These are phyloP conservation scores for Macaranga tanarius DNA, from an alignment of 441 rosid species.

Conservation along the genomic window DNA sequence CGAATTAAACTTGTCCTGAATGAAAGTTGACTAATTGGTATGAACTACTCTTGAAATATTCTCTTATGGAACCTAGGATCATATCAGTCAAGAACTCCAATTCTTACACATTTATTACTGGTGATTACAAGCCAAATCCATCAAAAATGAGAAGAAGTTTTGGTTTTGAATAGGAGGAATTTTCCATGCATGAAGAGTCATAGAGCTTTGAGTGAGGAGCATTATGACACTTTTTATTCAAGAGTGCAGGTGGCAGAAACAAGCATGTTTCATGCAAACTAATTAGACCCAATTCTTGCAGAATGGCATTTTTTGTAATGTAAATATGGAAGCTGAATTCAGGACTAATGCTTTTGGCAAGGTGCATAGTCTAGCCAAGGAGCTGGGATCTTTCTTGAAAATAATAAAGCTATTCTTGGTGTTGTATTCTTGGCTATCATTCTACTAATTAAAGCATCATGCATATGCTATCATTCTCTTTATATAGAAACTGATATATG, in stretches of 20 bases:
- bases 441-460: background rate
- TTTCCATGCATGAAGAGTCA: slow-evolving; percentile 9
- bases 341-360: background rate
- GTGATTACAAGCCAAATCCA: background rate
- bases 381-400: background rate
- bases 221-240: no score
- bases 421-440: background rate
- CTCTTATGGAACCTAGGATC: no score
- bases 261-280: background rate
- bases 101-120: background rate
- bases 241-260: background rate
- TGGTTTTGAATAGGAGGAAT: background rate
- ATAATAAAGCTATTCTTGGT: background rate
- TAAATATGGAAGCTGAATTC: slow-evolving; percentile 1
- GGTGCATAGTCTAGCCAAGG: background rate
- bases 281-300: background rate
- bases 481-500: no score
- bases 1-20: no score
- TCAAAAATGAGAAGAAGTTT: background rate
- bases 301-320: background rate
- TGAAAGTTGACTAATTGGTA: no score
- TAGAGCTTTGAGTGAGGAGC: background rate
- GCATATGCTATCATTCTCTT: no score
- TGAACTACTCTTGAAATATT: no score
- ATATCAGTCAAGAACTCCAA: background rate